Evolutionary conservation across 768 basidiomycete species (phyloP), one percentile per base, ranked within the genome.

Genomic region (Lentinula boryana): DNA sequence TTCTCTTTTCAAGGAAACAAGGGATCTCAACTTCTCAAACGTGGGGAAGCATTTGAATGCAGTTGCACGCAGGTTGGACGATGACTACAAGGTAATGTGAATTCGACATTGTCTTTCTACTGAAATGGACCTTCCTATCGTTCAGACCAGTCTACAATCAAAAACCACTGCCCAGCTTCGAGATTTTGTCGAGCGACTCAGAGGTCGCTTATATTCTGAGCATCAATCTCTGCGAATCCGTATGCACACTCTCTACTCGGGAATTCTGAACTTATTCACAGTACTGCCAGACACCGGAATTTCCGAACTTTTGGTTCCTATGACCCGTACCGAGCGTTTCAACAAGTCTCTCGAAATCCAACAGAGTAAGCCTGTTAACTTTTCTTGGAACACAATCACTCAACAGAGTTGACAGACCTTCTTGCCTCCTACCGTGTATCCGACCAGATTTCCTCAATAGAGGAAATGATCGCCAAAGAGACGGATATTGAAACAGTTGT

Each of bases 331-430:
- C 13, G 91, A 96, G 43, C 75, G 88, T 50, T 99, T 99, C 75
- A 93, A 94, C 74, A 89, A 87, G 68, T 90, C 88, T 10, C 78
- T 99, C 9, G 95, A 98, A 75, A 89, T 97, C 13, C 96, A 98
- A 69, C 97, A 98, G 72, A 98, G 95, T 94, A 68, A 69, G 84
- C 8, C 27, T 40, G 32, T 41, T 15, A 21, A 12, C 60, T 64
- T 23, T 12, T 18, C 9, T 9, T 48, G 21, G 21, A 23, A 21
- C 12, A 2, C 6, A 3, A 48, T 27, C 21, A 48, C 9, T 48
- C 1, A 48, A 9, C 18, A 48, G 36, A 8, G 9, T 44, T 48
- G 10, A 53, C 68, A 98, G 95, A 98, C 71, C 80, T 99, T n/a
- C 83, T 98, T 33, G 93, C 95, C 6, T 95, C 94, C 6, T 94